These are phyloP conservation scores for Mortierella sp. DNA, from an alignment of 371 early-diverging fungal species.

Conservation along the genomic window DNA sequence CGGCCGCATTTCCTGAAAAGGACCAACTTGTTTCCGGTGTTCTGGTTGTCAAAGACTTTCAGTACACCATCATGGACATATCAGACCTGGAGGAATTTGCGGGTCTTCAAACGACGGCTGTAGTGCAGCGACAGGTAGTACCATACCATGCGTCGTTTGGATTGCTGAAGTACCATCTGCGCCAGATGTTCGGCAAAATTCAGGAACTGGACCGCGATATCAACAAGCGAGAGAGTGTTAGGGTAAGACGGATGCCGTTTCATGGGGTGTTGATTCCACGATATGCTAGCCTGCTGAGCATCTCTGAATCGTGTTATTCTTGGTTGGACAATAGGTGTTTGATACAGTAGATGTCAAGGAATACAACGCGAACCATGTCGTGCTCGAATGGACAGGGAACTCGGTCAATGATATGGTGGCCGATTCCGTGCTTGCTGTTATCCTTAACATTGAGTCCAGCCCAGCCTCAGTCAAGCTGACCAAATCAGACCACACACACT, in stretches of 20 bases:
- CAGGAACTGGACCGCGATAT: conserved; percentile 51
- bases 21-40: conserved; percentile 81
- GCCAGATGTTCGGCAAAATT: conserved; percentile 90
- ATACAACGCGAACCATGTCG: conserved; percentile 65
- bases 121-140: conserved; percentile 84
- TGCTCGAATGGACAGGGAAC: conserved; percentile 93
- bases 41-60: conserved; percentile 90
- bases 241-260: conserved; percentile 13
- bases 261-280: too few species aligned
- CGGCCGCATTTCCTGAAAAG: conserved; percentile 73
- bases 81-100: conserved; percentile 83
- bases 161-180: conserved; percentile 88
- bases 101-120: conserved; percentile 77
- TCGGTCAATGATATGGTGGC: conserved; percentile 96
- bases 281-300: too few species aligned
- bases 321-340: conserved; percentile 62
- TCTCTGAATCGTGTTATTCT: neutral
- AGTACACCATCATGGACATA: conserved; percentile 85
- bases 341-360: conserved; percentile 80
- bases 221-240: conserved; percentile 39
- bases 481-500: conserved; percentile 50
- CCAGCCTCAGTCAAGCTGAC: conserved; percentile 90
- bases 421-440: conserved; percentile 89
- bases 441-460: conserved; percentile 86
- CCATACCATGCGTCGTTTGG: conserved; percentile 82